Conservation (phyloP, 1,284 basidiomycete genomes). For the Moniliella sp. region DNA sequence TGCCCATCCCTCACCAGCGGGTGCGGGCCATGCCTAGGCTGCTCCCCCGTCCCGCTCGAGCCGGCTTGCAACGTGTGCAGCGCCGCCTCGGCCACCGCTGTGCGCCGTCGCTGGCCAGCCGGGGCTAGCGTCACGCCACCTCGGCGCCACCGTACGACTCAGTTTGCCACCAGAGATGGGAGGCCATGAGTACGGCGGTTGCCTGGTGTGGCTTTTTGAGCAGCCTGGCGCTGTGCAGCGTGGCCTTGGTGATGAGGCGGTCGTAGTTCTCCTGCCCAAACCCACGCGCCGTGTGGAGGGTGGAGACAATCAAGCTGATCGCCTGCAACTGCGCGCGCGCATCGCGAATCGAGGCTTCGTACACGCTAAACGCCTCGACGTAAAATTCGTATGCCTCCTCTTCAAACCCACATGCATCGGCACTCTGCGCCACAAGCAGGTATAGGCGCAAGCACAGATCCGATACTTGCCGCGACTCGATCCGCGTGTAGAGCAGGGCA, state of each 20-base stretch:
- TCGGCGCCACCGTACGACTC: slow-evolving; percentile 9
- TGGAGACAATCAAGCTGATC: slow-evolving; percentile 23
- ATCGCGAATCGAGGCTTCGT: slow-evolving; percentile 31
- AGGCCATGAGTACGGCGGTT: slow-evolving; percentile 29
- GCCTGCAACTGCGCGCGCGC: slow-evolving; percentile 27
- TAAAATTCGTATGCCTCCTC: slow-evolving; percentile 31
- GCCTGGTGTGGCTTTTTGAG: slow-evolving; percentile 32
- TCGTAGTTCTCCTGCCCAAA: slow-evolving; percentile 30
- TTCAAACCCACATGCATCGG: slow-evolving; percentile 27
- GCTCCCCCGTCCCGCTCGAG: too few species aligned
- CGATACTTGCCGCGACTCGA: slow-evolving; percentile 27
- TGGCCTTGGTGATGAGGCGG: slow-evolving; percentile 28
- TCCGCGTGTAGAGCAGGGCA: slow-evolving; percentile 25
- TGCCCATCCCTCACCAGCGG: slow-evolving; percentile 23
- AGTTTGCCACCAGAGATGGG: slow-evolving; percentile 32
- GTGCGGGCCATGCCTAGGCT: too few species aligned
- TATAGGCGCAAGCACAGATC: slow-evolving; percentile 25
- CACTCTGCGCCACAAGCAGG: slow-evolving; percentile 25
- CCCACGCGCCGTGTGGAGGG: slow-evolving; percentile 20
- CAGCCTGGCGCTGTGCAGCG: slow-evolving; percentile 26
- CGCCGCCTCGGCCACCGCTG: too few species aligned
- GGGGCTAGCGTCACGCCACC: too few species aligned
- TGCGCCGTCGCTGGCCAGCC: too few species aligned
- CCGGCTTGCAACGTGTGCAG: too few species aligned
- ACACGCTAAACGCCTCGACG: slow-evolving; percentile 30